Base-by-base conservation (phyloP, 176 grass and related monocot genomes). In the Leersia perrieri region DNA sequence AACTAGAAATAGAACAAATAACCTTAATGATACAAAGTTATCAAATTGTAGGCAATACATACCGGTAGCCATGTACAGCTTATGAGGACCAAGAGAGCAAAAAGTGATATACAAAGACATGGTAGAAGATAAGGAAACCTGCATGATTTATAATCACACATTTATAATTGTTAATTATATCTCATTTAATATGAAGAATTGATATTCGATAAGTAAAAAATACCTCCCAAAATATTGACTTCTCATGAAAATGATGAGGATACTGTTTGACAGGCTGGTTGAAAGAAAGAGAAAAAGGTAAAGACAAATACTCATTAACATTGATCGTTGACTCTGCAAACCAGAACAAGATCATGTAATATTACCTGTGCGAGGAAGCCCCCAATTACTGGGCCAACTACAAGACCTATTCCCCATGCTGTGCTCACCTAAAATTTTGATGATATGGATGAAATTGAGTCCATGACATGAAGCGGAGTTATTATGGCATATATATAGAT, bases 111-210 rank as follows among this genome's bases (percentile, higher is more conserved):
- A 44, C 79, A 87, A 55, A 97, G 68, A 65, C 87, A 87, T 38
- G 94, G 94, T 79, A 97, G 67, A 61, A 97, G 81, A 61, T 97
- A 97, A 0, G 94, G 92, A 30, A 97, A 97, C 83, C 94, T 97
- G 74, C 35, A 16, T 15, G 27, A 31, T 5, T 51, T 51, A 18
- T 5, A 1, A 51, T 51, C 5, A 6, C 47, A 51, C 5, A 51
- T 51, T 51, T 22, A 51, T 5, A 20, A 51, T 22, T 51, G 5
- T 5, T 5, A 22, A 8, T 2, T 18, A 22, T 51, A 18, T 51
- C 16, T 51, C 47, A 51, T 51, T 51, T 0, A 51, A 51, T 22
- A 2, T 51, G 47, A 49, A 51, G 47, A 22, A 22, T 1, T 5
- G 47, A 8, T 22, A 20, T 51, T 51, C 18, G 20, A 22, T 51